A percentile compares a stretch with the other conserved stretches of the same genome.
phyloP scores from a whole-genome alignment of 371 early-diverging fungal species.

The Zopfochytrium polystomum region DNA sequence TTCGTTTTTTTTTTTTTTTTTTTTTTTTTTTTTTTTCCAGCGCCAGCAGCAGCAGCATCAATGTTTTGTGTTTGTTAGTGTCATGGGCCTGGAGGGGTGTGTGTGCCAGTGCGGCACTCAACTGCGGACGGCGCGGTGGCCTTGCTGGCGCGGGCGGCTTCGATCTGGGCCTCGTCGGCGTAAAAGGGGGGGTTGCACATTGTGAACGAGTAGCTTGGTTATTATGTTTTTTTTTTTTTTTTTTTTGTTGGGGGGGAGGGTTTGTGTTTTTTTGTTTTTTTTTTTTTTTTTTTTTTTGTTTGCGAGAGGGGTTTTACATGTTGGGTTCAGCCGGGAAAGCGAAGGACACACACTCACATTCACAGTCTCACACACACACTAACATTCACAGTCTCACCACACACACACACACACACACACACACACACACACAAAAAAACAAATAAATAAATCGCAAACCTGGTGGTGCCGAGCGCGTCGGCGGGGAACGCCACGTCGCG shows the following conservation, averaged over 20 bases:
- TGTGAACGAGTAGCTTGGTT: constrained; percentile 53
- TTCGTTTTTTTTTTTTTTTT: too few relatives aligned
- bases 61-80: neutral
- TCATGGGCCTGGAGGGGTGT: neutral
- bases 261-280: too few relatives aligned
- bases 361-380: neutral
- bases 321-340: too few relatives aligned
- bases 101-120: constrained; percentile 5
- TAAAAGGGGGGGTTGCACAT: constrained; percentile 82
- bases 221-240: too few relatives aligned
- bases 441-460: neutral
- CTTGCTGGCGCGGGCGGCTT: constrained; percentile 43
- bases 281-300: too few relatives aligned
- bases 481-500: constrained; percentile 30
- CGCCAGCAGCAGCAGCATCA: neutral
- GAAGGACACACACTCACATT: neutral
- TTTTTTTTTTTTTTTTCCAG: too few relatives aligned
- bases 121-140: constrained; percentile 50
- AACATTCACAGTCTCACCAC: too few relatives aligned
- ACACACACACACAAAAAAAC: too few relatives aligned
- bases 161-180: constrained; percentile 43
- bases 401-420: too few relatives aligned
- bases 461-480: constrained; percentile 13
- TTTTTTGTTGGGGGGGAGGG: too few relatives aligned
- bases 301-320: too few relatives aligned